Conservation (phyloP, 805 yeast genomes). For the Millerago galiae region DNA sequence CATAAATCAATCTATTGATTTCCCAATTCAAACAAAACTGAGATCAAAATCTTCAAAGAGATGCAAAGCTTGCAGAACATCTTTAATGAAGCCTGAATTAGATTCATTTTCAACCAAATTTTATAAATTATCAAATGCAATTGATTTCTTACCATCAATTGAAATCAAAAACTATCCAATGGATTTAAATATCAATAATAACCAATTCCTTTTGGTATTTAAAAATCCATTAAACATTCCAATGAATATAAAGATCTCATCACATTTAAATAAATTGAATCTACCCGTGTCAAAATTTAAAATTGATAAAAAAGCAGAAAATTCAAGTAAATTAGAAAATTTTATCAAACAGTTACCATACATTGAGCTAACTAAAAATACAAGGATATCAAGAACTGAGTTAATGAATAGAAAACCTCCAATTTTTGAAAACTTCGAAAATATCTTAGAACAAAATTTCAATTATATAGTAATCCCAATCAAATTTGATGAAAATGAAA, state of each 20-base stretch:
- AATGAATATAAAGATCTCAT: conserved; percentile 12
- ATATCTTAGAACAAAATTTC: conserved; percentile 17
- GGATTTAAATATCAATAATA: background rate
- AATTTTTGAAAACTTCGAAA: conserved; percentile 7
- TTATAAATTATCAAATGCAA: conserved; percentile 23
- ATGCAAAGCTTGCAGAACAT: conserved; percentile 24
- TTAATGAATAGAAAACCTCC: conserved; percentile 20
- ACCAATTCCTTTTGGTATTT: conserved; percentile 8
- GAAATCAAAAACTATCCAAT: conserved; percentile 6
- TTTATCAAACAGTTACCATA: conserved; percentile 26
- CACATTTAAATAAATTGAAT: conserved; percentile 6
- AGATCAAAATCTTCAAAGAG: conserved; percentile 19
- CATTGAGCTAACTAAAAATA: conserved; percentile 18
- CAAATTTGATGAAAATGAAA: background rate
- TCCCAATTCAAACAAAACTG: conserved; percentile 17
- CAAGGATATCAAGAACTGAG: conserved; percentile 27
- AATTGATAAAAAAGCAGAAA: conserved; percentile 15
- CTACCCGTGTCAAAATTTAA: conserved; percentile 17
- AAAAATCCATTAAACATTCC: conserved; percentile 14
- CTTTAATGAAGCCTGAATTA: conserved; percentile 23
- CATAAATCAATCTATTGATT: conserved; percentile 6
- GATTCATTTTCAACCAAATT: conserved; percentile 21
- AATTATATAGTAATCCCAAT: conserved; percentile 27
- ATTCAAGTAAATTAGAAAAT: conserved; percentile 13
- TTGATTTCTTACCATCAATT: conserved; percentile 19